Conservation (phyloP, 1,284 basidiomycete genomes). For the Testicularia cyperi region DNA sequence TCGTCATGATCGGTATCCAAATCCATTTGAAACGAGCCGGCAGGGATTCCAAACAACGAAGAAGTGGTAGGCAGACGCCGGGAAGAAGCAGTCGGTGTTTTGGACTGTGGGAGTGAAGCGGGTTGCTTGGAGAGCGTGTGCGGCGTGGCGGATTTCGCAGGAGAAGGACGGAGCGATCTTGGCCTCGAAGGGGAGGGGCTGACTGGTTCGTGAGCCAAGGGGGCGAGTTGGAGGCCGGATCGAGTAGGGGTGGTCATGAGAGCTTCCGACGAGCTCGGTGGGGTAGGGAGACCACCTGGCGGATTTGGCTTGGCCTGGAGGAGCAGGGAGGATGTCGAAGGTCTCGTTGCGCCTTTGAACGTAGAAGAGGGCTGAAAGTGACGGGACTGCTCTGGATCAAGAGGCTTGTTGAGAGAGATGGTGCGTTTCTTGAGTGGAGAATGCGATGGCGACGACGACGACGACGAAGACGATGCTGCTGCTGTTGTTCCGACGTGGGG, state of each 20-base stretch:
- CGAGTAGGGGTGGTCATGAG: conserved; percentile 18
- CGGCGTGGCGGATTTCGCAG: no score
- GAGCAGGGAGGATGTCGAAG: neutral
- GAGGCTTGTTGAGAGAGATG: conserved; percentile 21
- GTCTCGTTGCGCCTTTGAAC: no score
- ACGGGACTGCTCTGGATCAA: conserved; percentile 15
- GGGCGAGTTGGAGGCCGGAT: conserved; percentile 4
- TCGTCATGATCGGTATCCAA: no score
- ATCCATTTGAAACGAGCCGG: no score
- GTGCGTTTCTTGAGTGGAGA: no score
- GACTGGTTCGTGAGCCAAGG: conserved; percentile 18
- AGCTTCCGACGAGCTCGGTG: conserved; percentile 24
- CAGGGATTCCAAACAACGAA: no score
- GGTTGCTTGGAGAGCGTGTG: no score
- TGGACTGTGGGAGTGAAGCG: no score
- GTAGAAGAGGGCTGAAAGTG: conserved; percentile 13
- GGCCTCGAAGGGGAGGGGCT: conserved; percentile 26
- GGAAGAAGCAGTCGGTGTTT: no score
- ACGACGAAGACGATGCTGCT: conserved; percentile 8
- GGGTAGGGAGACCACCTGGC: conserved; percentile 28
- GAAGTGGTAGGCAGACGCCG: no score
- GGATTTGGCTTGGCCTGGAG: conserved; percentile 13
- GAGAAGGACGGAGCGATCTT: neutral
- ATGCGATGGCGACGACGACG: conserved; percentile 2
- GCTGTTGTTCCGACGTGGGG: neutral